These are phyloP conservation scores for Trypanosoma caninum DNA, from an alignment of 208 protist species.

Conservation along the genomic window DNA sequence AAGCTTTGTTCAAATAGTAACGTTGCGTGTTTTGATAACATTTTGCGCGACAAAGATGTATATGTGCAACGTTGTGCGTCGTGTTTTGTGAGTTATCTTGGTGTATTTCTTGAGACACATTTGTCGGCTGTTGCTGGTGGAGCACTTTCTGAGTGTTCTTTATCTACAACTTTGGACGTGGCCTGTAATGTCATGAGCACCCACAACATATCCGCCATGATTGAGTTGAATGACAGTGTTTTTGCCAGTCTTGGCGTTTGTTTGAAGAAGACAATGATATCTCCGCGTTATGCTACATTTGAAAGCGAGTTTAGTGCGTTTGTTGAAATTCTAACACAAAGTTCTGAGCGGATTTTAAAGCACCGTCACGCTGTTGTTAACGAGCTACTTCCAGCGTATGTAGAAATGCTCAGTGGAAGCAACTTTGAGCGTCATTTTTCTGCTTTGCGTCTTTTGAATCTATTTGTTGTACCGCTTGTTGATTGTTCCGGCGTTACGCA, in stretches of 20 bases:
- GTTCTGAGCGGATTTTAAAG: slow-evolving; percentile 34
- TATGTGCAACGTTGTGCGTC: slow-evolving; percentile 71
- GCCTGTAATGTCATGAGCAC: slow-evolving; percentile 59
- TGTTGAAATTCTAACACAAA: slow-evolving; percentile 58
- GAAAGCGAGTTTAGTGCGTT: slow-evolving; percentile 64
- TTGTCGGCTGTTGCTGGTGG: slow-evolving; percentile 39
- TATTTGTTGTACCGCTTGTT: slow-evolving; percentile 46
- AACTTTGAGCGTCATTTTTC: slow-evolving; percentile 54
- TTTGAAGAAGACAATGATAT: slow-evolving; percentile 64
- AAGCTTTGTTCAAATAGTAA: slow-evolving; percentile 33
- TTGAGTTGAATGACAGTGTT: slow-evolving; percentile 42
- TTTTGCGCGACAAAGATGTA: slow-evolving; percentile 62
- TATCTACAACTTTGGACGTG: slow-evolving; percentile 36
- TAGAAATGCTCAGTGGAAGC: slow-evolving; percentile 52
- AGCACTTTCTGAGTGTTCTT: slow-evolving; percentile 34
- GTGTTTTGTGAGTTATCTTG: slow-evolving; percentile 38
- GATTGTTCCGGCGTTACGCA: neutral
- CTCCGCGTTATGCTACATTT: slow-evolving; percentile 52
- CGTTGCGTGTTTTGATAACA: slow-evolving; percentile 46
- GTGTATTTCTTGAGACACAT: slow-evolving; percentile 58
- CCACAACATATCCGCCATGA: slow-evolving; percentile 35
- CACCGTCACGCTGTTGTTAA: slow-evolving; percentile 49
- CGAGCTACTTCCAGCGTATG: slow-evolving; percentile 53
- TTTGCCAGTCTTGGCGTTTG: slow-evolving; percentile 63
- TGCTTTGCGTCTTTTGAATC: slow-evolving; percentile 69